phyloP scores from a whole-genome alignment of 1,139 yeast genomes.

The Suhomyces choctaworum region DNA sequence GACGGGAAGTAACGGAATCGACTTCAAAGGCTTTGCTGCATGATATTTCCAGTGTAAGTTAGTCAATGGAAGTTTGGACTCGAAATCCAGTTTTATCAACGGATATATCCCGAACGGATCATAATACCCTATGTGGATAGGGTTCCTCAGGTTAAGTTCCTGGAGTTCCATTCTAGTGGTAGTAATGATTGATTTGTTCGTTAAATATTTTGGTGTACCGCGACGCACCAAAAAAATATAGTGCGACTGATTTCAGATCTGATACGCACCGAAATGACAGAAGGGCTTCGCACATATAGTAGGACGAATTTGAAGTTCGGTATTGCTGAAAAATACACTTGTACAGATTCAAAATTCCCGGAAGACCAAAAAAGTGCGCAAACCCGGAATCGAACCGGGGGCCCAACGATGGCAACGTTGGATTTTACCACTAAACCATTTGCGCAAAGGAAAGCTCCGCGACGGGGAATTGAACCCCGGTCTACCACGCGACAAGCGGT shows the following conservation, averaged over 20 bases:
- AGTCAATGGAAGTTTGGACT: constrained; percentile 59
- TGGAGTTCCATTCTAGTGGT: constrained; percentile 16
- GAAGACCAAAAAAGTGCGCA: constrained; percentile 32
- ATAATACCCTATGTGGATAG: constrained; percentile 64
- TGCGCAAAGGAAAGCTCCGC: constrained; percentile 43
- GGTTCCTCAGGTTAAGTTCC: constrained; percentile 23
- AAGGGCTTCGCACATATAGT: too few species aligned
- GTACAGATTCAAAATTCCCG: neutral
- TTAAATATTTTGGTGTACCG: neutral
- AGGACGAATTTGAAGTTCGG: too few species aligned
- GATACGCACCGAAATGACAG: neutral
- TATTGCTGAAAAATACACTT: neutral
- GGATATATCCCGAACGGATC: constrained; percentile 80
- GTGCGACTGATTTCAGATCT: neutral
- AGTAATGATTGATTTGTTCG: neutral
- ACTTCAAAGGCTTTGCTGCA: constrained; percentile 56
- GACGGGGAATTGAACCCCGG: constrained; percentile 74
- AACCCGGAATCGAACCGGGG: constrained; percentile 24
- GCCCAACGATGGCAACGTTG: constrained; percentile 23
- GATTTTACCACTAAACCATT: constrained; percentile 23
- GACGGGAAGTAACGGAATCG: constrained; percentile 66
- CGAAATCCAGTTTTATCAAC: constrained; percentile 52
- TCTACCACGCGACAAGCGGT: constrained; percentile 60
- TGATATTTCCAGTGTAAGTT: constrained; percentile 78
- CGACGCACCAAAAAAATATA: neutral